phyloP scores from a whole-genome alignment of 805 yeast species.

The Yamadazyma sp. region DNA sequence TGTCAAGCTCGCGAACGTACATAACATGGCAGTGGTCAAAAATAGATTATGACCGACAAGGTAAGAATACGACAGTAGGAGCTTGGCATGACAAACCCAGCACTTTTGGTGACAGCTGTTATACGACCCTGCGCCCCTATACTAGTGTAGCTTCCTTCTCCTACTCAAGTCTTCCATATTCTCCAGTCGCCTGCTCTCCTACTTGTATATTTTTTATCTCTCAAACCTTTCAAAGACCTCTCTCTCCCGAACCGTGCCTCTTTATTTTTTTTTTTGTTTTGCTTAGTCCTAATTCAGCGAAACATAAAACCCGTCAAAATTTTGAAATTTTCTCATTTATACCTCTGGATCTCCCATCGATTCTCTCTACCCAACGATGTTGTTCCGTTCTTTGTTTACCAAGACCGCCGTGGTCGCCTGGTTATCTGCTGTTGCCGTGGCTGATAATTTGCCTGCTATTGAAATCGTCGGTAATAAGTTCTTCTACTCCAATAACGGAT shows the following conservation, averaged over 20 bases:
- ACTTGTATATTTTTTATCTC: neutral
- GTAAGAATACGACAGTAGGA: too few species aligned
- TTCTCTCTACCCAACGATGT: constrained; percentile 6
- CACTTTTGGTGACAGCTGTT: too few species aligned
- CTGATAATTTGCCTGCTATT: constrained; percentile 57
- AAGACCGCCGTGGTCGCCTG: constrained; percentile 7
- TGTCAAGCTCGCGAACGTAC: too few species aligned
- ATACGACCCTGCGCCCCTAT: too few species aligned
- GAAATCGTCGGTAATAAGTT: constrained; percentile 78
- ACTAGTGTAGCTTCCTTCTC: too few species aligned
- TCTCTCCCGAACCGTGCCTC: constrained; percentile 9
- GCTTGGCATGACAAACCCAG: too few species aligned
- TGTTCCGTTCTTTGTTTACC: constrained; percentile 9
- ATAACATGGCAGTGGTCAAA: too few species aligned
- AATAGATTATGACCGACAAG: too few species aligned
- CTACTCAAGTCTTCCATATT: too few species aligned
- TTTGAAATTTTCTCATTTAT: constrained; percentile 5
- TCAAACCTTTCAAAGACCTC: neutral
- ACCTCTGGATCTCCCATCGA: neutral
- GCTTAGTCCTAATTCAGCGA: constrained; percentile 6
- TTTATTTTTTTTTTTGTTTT: constrained; percentile 8
- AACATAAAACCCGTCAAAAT: constrained; percentile 8
- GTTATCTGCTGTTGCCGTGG: constrained; percentile 17
- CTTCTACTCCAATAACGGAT: constrained; percentile 72
- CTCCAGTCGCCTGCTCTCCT: neutral